Percentiles rank a stretch among this genome's conserved stretches.
phyloP scores from a whole-genome alignment of 495 filamentous ascomycete genomes.

The Aspergillus hancockii region DNA sequence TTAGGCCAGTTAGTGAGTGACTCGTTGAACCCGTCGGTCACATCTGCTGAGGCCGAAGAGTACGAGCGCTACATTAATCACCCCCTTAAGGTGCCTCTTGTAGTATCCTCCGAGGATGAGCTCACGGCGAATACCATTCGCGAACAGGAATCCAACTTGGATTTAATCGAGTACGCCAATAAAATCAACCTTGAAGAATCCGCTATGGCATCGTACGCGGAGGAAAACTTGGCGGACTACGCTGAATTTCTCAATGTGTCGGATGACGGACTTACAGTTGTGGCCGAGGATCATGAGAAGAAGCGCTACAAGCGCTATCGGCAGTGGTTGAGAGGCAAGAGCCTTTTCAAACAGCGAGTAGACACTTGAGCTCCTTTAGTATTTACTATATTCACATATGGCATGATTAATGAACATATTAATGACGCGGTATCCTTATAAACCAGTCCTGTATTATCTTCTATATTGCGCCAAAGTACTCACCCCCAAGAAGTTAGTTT shows the following conservation, averaged over 20 bases:
- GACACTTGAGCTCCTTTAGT: constrained; percentile 46
- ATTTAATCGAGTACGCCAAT: constrained; percentile 75
- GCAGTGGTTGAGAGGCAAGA: constrained; percentile 92
- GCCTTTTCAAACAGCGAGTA: constrained; percentile 86
- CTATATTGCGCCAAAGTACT: too few species aligned
- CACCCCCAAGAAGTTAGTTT: background rate
- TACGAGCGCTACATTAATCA: constrained; percentile 91
- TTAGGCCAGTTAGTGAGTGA: constrained; percentile 80
- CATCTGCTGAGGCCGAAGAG: constrained; percentile 71
- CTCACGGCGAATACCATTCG: constrained; percentile 43
- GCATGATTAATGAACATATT: constrained; percentile 15
- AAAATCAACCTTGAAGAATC: constrained; percentile 43
- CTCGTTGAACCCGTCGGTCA: constrained; percentile 78
- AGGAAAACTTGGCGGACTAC: constrained; percentile 75
- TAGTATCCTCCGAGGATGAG: constrained; percentile 70
- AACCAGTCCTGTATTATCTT: background rate
- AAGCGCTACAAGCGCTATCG: constrained; percentile 95
- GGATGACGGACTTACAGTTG: constrained; percentile 86
- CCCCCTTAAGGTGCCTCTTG: constrained; percentile 84
- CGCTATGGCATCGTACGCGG: constrained; percentile 41
- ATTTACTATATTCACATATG: constrained; percentile 12
- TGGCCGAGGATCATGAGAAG: constrained; percentile 77
- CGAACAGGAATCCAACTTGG: constrained; percentile 52
- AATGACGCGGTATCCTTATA: constrained; percentile 15
- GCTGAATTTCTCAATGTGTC: constrained; percentile 70